phyloP scores from a whole-genome alignment of 2,329 filamentous ascomycete genomes.

The Phyllosticta citribraziliensis region DNA sequence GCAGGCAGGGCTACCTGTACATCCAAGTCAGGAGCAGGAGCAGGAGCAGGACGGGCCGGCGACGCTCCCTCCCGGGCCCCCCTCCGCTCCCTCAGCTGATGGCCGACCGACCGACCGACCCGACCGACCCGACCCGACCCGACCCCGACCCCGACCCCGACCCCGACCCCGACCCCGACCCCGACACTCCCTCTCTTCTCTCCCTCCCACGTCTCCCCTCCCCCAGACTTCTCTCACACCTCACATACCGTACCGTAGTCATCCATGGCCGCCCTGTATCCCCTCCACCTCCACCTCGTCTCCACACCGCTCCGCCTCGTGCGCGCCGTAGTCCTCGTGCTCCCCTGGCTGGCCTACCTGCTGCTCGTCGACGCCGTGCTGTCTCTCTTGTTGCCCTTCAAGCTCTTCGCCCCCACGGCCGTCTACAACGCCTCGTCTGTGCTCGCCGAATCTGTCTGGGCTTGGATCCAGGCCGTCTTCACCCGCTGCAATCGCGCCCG shows the following conservation, averaged over 20 bases:
- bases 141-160: too few species aligned
- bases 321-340: slow-evolving; percentile 35
- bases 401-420: slow-evolving; percentile 31
- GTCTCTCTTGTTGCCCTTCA: slow-evolving; percentile 24
- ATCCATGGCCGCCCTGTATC: neutral
- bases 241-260: too few species aligned
- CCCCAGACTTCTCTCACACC: neutral
- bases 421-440: slow-evolving; percentile 47
- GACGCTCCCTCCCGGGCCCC: too few species aligned
- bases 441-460: slow-evolving; percentile 47
- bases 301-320: slow-evolving; percentile 20
- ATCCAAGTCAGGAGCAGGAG: too few species aligned
- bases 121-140: too few species aligned
- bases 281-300: neutral
- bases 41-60: too few species aligned
- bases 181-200: too few species aligned
- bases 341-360: slow-evolving; percentile 47
- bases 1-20: too few species aligned
- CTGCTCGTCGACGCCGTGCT: slow-evolving; percentile 41
- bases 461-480: slow-evolving; percentile 49
- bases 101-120: too few species aligned
- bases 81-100: too few species aligned
- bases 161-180: too few species aligned
- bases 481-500: slow-evolving; percentile 43
- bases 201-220: neutral